Conservation (phyloP, 1,284 basidiomycete genomes). For the Tilletia indica region DNA sequence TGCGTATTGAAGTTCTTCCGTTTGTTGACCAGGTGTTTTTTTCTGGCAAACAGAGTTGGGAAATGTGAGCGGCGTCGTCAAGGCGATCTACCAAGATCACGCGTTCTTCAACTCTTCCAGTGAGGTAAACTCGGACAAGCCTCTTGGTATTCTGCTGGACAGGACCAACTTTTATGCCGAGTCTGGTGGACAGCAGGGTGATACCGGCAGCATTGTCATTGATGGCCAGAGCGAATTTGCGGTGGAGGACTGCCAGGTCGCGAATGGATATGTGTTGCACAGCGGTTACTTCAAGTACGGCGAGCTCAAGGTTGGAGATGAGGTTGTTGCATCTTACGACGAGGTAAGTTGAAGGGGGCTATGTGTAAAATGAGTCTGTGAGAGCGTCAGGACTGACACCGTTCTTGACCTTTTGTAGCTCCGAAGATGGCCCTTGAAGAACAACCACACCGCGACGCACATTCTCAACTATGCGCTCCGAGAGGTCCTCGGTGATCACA, state of each 20-base stretch:
- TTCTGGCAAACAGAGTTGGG: slow-evolving; percentile 58
- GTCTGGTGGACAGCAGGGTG: slow-evolving; percentile 93
- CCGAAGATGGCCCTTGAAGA: slow-evolving; percentile 88
- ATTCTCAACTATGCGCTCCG: slow-evolving; percentile 92
- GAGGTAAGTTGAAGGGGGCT: slow-evolving; percentile 55
- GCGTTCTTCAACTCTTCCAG: slow-evolving; percentile 72
- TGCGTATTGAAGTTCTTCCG: not conserved
- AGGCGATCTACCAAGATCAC: slow-evolving; percentile 81
- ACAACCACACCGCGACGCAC: slow-evolving; percentile 98
- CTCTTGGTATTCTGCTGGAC: slow-evolving; percentile 86
- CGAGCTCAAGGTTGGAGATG: slow-evolving; percentile 67
- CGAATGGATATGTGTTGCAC: slow-evolving; percentile 82
- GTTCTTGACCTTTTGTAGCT: not conserved
- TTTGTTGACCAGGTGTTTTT: not conserved
- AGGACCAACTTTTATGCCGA: slow-evolving; percentile 98
- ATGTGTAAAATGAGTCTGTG: no score
- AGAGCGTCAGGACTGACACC: no score
- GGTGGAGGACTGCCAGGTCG: slow-evolving; percentile 87
- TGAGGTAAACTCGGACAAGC: slow-evolving; percentile 63
- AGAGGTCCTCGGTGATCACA: slow-evolving; percentile 90
- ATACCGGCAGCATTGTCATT: slow-evolving; percentile 89
- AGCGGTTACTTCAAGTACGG: slow-evolving; percentile 81
- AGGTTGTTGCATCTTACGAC: slow-evolving; percentile 73
- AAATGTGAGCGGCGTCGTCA: slow-evolving; percentile 73
- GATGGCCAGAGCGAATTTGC: slow-evolving; percentile 89